phyloP scores from a whole-genome alignment of 192 early-diverging fungal genomes.

The Gamsiella multidivaricata region DNA sequence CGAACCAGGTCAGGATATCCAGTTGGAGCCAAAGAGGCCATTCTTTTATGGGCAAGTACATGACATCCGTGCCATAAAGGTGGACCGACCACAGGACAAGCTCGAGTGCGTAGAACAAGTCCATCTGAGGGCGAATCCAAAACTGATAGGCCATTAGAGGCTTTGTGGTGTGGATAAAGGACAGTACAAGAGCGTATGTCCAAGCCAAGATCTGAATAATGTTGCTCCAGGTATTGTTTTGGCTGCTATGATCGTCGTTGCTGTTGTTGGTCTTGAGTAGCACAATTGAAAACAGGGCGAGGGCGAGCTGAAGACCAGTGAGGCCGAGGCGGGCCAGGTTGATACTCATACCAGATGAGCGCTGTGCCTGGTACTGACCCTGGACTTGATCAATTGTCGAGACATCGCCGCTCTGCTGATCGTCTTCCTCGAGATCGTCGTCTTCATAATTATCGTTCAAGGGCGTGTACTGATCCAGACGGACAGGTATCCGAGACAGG shows the following conservation, averaged over 20 bases:
- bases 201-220: constrained; percentile 18
- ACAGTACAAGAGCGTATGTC: constrained; percentile 26
- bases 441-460: constrained; percentile 19
- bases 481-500: constrained; percentile 41
- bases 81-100: constrained; percentile 1
- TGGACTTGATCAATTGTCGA: constrained; percentile 19
- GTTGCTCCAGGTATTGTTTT: not conserved
- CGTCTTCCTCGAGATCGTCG: constrained; percentile 11
- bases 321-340: constrained; percentile 43
- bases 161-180: constrained; percentile 12
- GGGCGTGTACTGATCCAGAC: constrained; percentile 42
- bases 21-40: constrained; percentile 38
- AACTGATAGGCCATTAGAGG: constrained; percentile 29
- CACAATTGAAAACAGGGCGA: constrained; percentile 25
- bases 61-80: constrained; percentile 17
- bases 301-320: constrained; percentile 33
- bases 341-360: constrained; percentile 23
- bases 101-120: constrained; percentile 35
- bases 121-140: constrained; percentile 49
- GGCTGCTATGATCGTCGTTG: not conserved
- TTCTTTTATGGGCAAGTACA: constrained; percentile 1
- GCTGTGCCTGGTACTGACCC: constrained; percentile 30
- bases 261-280: constrained; percentile 10
- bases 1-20: constrained; percentile 16
- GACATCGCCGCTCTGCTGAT: not conserved